Conservation (phyloP, 1,139 yeast species). For the Taphrina sp. region DNA sequence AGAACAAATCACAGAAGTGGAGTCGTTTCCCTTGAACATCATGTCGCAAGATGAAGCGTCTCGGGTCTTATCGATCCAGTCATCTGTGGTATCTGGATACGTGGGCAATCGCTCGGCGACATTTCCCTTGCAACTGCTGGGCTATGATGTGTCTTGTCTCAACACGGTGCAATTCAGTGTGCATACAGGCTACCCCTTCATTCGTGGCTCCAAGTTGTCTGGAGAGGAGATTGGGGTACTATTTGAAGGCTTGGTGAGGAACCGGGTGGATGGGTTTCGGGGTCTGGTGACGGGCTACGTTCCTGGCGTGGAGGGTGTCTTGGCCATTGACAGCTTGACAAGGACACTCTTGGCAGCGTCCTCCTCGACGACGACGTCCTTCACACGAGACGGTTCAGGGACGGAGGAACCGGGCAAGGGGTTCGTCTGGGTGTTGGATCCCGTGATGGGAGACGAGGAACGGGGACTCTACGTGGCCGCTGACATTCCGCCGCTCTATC, state of each 20-base stretch:
- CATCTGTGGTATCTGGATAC: conserved; percentile 52
- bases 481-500: conserved; percentile 65
- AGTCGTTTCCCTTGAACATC: too few relatives aligned
- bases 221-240: conserved; percentile 49
- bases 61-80: conserved; percentile 31
- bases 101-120: conserved; percentile 80
- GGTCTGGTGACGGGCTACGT: conserved; percentile 72
- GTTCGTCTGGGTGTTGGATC: conserved; percentile 68
- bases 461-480: conserved; percentile 66
- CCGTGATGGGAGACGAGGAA: conserved; percentile 93
- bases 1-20: too few relatives aligned
- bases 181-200: conserved; percentile 67
- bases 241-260: conserved; percentile 51
- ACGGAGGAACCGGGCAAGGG: conserved; percentile 35
- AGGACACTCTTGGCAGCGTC: conserved; percentile 41
- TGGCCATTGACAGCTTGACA: conserved; percentile 52
- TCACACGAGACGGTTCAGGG: too few relatives aligned
- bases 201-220: conserved; percentile 50
- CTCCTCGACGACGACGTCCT: background rate
- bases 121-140: conserved; percentile 70
- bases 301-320: conserved; percentile 57
- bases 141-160: conserved; percentile 82
- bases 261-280: conserved; percentile 51
- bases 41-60: conserved; percentile 2
- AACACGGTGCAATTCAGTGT: conserved; percentile 79